phyloP scores from a whole-genome alignment of 2,329 filamentous ascomycete species.

The Pseudocercospora cruenta region DNA sequence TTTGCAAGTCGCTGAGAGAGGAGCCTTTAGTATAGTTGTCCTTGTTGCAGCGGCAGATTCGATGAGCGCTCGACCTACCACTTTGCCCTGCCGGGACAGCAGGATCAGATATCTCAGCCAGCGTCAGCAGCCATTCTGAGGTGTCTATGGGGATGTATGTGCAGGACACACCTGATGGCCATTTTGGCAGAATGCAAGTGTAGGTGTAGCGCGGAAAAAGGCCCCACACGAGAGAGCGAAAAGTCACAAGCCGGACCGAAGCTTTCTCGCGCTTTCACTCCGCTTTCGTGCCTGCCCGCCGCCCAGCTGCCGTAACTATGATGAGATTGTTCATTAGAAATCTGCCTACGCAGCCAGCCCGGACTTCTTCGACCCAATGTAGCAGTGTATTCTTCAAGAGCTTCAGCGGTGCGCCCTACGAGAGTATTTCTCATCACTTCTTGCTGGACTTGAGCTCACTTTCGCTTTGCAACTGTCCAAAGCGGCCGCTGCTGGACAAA shows the following conservation, averaged over 20 bases:
- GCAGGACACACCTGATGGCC: not conserved
- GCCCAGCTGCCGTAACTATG: not conserved
- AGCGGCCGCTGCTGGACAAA: slow-evolving; percentile 4
- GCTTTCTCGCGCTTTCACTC: not conserved
- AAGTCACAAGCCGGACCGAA: not conserved
- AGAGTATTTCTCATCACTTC: not conserved
- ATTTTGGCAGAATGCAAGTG: not conserved
- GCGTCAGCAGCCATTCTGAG: slow-evolving; percentile 26
- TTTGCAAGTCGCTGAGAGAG: slow-evolving; percentile 84
- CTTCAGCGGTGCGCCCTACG: not conserved
- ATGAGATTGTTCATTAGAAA: not conserved
- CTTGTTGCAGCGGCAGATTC: slow-evolving; percentile 7
- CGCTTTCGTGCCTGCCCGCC: not conserved
- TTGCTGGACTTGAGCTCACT: not conserved
- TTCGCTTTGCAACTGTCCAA: not conserved
- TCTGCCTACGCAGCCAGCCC: not conserved
- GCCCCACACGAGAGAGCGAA: not conserved
- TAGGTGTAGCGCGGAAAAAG: not conserved
- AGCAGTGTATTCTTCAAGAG: not conserved
- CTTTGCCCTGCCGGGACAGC: slow-evolving; percentile 97
- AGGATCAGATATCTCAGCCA: slow-evolving; percentile 85
- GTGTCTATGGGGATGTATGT: slow-evolving; percentile 1
- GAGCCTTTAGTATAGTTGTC: slow-evolving; percentile 20
- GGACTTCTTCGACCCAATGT: not conserved
- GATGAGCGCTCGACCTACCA: slow-evolving; percentile 65